Conservation (phyloP, 768 basidiomycete genomes). For the Rhizopogon sp. region DNA sequence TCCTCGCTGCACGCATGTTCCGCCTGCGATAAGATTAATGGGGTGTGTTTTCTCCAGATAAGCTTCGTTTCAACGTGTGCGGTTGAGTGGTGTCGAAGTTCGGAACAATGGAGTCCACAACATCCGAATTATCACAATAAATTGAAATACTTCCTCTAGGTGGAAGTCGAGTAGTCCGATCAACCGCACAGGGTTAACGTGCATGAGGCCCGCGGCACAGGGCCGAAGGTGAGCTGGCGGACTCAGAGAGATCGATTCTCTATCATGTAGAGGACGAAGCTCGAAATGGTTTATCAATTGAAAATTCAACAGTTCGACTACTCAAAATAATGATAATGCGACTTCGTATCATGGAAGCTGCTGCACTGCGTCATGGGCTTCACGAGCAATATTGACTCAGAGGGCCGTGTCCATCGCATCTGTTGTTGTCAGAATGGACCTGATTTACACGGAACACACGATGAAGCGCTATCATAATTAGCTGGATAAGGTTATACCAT, state of each 20-base stretch:
- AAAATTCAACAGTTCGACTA: neutral
- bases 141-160: too few species aligned
- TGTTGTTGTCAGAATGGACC: neutral
- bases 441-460: neutral
- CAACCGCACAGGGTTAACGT: too few species aligned
- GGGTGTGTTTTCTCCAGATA: too few species aligned
- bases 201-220: too few species aligned
- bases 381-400: neutral
- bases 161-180: too few species aligned
- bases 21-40: neutral
- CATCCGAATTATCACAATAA: too few species aligned
- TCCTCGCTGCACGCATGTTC: too few species aligned
- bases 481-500: too few species aligned
- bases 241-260: neutral
- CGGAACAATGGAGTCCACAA: neutral
- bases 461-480: neutral
- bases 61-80: neutral
- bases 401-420: neutral
- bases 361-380: neutral
- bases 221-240: neutral
- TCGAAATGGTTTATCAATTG: neutral
- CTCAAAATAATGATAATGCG: neutral
- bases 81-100: neutral
- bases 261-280: neutral
- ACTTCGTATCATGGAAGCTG: neutral